These are phyloP conservation scores for Aspergillus sp. DNA, from an alignment of 2,329 filamentous ascomycete species.

Conservation along the genomic window DNA sequence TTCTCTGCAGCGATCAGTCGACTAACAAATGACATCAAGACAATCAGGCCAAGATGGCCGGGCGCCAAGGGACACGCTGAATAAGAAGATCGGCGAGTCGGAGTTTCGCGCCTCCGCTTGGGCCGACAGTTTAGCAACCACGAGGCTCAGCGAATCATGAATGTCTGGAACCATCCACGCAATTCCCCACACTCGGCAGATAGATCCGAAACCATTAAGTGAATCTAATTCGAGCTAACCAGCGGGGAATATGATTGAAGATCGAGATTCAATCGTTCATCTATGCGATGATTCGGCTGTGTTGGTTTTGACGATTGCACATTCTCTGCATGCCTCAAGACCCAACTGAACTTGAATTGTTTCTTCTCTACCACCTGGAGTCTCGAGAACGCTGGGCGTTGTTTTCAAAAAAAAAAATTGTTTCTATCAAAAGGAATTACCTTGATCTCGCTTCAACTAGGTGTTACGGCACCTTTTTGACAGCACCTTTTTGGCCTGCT, in stretches of 20 bases:
- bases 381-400: too few relatives aligned
- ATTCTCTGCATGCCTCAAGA: too few relatives aligned
- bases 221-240: neutral
- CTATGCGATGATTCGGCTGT: too few relatives aligned
- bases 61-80: slow-evolving; percentile 2
- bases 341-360: too few relatives aligned
- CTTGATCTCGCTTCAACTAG: too few relatives aligned
- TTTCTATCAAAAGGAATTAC: too few relatives aligned
- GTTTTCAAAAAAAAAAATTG: too few relatives aligned
- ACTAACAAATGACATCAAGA: neutral
- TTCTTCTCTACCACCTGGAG: too few relatives aligned
- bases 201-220: neutral
- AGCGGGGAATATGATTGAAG: neutral
- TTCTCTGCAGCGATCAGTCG: neutral
- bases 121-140: neutral
- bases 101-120: neutral
- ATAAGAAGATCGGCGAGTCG: neutral
- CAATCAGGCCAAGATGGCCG: neutral
- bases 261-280: too few relatives aligned
- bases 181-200: neutral
- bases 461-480: too few relatives aligned
- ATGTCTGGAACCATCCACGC: neutral
- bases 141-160: neutral
- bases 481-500: too few relatives aligned
- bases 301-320: too few relatives aligned